These are phyloP conservation scores for Pinus tabuliformis DNA, from an alignment of 75 land plant genomes.

Conservation along the genomic window DNA sequence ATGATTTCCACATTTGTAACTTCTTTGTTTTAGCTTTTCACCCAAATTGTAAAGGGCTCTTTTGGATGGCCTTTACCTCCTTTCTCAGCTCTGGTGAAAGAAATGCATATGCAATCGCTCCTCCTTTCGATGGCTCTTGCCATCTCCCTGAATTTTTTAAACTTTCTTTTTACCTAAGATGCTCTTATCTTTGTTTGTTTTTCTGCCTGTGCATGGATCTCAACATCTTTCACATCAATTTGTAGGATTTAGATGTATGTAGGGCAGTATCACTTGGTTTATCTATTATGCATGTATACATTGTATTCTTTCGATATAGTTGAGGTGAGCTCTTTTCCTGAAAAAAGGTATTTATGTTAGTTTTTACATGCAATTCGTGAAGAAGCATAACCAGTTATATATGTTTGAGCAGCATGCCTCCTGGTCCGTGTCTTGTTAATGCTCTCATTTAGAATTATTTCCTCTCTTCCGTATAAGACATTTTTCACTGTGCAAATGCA, in stretches of 20 bases:
- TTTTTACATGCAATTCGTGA: slow-evolving; percentile 1
- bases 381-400: neutral
- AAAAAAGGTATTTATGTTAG: neutral
- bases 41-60: neutral
- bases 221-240: neutral
- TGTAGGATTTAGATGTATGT: neutral
- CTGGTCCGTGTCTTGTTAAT: neutral
- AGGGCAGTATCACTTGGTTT: neutral
- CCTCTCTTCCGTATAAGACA: neutral
- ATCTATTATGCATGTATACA: neutral
- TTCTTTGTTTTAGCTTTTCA: no score
- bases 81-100: neutral
- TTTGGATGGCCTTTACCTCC: neutral
- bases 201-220: neutral
- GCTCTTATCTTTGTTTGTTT: neutral
- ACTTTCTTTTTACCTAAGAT: neutral
- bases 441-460: neutral
- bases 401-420: neutral
- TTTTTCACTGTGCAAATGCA: no score
- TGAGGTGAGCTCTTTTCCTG: neutral
- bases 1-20: no score
- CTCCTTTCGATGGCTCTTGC: neutral
- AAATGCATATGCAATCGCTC: neutral
- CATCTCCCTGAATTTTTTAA: neutral
- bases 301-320: neutral